Evolutionary conservation across 345 rosid genomes (phyloP).

Genomic region (Hypericum androsaemum): DNA sequence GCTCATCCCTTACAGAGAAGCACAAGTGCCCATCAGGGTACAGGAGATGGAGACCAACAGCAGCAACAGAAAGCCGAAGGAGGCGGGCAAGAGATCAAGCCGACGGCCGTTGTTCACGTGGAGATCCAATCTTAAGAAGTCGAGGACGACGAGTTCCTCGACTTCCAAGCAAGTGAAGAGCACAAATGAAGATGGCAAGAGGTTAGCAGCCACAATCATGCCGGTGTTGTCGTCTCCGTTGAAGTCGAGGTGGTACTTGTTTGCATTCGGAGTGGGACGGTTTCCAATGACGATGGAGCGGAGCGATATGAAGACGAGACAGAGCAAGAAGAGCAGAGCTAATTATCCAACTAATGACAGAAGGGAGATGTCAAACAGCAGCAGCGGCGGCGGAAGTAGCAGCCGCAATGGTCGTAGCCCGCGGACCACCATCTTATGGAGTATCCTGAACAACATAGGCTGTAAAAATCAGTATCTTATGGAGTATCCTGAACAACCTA

Average conservation of each 20-base stretch:
- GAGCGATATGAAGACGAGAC: constrained; percentile 42
- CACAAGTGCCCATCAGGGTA: neutral
- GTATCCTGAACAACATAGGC: no score
- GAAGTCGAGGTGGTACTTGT: constrained; percentile 34
- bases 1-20: constrained; percentile 25
- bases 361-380: constrained; percentile 1
- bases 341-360: neutral
- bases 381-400: constrained; percentile 2
- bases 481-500: no score
- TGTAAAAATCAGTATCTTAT: no score
- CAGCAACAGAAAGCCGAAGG: constrained; percentile 5
- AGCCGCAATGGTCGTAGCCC: no score
- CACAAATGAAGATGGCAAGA: no score
- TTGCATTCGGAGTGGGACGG: constrained; percentile 37
- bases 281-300: constrained; percentile 34
- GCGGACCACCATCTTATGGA: no score
- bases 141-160: constrained; percentile 8
- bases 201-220: no score
- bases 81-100: constrained; percentile 4
- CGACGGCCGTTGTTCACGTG: constrained; percentile 3
- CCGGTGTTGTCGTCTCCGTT: constrained; percentile 6
- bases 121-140: constrained; percentile 14
- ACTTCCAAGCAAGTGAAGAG: no score
- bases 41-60: neutral
- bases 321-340: constrained; percentile 16